Base-by-base conservation (phyloP, 306 rosid species). In the Vachellia collinsii region DNA sequence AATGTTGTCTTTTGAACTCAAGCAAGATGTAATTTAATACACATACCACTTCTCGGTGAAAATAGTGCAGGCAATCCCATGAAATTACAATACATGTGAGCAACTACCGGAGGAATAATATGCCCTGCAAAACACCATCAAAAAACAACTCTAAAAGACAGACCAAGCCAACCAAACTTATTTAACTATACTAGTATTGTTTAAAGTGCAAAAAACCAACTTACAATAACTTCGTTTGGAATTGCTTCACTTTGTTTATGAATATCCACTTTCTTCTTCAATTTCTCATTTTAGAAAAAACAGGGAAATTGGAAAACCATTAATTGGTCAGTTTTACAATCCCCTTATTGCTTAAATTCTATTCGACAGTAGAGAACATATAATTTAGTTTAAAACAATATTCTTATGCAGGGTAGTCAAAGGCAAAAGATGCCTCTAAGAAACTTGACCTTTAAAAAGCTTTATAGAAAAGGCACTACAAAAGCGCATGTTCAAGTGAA, bases 11-110 rank as follows among this genome's bases (percentile, higher is more conserved):
- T 79, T 20, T 16, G 20, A 62, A 42, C 73, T 53, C 64, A 36
- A 50, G 59, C 29, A 39, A 73, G 17, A 72, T 44, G 50, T 65
- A 83, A 82, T 47, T 5, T 64, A 70, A 70, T 47, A 37, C 3
- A 69, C 90, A 59, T 91, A 93, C 99, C 97, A 80, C 82, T 89
- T 58, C 90, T 85, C 23, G 39, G 76, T 14, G 97, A 89, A 84
- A 83, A 86, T 59, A 92, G 43, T 41, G 67, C 87, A 36, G 99
- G 98, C 83, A 92, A 84, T 80, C 98, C 99, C 99, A 96, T 92
- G 80, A 87, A 88, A 77, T 96, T 96, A 88, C 99, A 96, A 79
- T 82, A 92, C 38, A 88, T 54, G 56, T 93, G 99, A 66, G 97
- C 97, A 78, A 88, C 93, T 73, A 92, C 71, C 0, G 99, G 97